Conservation (phyloP, 805 yeast genomes). For the Zygoascus tannicola region DNA sequence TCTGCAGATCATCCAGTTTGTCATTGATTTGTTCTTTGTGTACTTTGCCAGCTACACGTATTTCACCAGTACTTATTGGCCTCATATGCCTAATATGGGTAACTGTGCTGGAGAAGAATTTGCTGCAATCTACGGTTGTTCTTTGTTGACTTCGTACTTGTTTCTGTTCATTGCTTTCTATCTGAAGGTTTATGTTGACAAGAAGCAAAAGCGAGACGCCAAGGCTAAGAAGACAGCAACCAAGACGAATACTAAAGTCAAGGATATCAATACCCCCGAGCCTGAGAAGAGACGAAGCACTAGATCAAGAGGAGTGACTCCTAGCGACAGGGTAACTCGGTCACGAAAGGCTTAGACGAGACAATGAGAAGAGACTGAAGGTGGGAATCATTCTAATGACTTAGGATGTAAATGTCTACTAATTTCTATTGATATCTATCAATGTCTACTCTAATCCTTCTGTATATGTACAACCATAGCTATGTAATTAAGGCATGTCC, state of each 20-base stretch:
- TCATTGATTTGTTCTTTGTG: slow-evolving; percentile 81
- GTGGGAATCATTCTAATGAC: too few relatives aligned
- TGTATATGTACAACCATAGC: too few relatives aligned
- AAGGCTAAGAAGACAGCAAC: background rate
- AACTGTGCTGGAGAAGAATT: slow-evolving; percentile 86
- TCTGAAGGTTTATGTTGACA: slow-evolving; percentile 64
- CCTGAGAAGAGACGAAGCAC: background rate
- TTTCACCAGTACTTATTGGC: slow-evolving; percentile 64
- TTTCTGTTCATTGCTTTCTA: slow-evolving; percentile 88
- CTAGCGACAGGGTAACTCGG: slow-evolving; percentile 3
- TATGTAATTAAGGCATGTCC: too few relatives aligned
- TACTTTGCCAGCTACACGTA: slow-evolving; percentile 91
- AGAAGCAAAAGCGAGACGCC: slow-evolving; percentile 8
- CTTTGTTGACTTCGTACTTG: slow-evolving; percentile 79
- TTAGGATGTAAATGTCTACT: too few relatives aligned
- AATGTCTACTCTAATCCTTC: too few relatives aligned
- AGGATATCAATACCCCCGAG: background rate
- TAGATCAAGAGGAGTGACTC: background rate
- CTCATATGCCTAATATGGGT: slow-evolving; percentile 64
- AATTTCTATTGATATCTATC: too few relatives aligned
- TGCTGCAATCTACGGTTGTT: slow-evolving; percentile 88
- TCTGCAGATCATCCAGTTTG: slow-evolving; percentile 87
- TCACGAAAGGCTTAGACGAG: slow-evolving; percentile 7
- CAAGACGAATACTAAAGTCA: background rate
- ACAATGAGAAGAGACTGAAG: too few relatives aligned